A percentile compares a stretch with the other conserved stretches of the same genome.
These are phyloP conservation scores for Salix viminalis DNA, from an alignment of 345 rosid species.

Conservation along the genomic window DNA sequence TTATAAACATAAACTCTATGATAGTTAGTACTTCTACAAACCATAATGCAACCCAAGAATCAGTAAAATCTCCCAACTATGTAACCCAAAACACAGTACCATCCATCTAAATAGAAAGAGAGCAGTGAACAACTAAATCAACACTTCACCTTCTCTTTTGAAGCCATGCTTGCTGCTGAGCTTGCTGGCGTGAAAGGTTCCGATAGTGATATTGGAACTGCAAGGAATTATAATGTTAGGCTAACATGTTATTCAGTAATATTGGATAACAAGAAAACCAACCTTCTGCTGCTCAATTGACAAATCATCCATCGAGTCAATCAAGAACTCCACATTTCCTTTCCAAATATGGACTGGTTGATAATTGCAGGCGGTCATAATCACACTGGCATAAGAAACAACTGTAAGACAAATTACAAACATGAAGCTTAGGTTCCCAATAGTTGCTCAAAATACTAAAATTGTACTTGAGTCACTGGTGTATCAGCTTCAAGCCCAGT, in stretches of 20 bases:
- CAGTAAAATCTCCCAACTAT: background rate
- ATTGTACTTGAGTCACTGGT: constrained; percentile 75
- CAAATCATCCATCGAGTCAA: constrained; percentile 97
- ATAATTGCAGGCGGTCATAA: constrained; percentile 83
- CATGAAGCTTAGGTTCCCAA: background rate
- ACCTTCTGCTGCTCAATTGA: constrained; percentile 93
- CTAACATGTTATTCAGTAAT: background rate
- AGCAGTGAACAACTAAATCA: background rate
- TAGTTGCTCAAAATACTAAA: background rate
- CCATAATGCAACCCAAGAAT: background rate
- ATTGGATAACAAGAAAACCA: constrained; percentile 13
- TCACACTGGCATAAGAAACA: constrained; percentile 53
- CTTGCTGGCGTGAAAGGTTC: constrained; percentile 88
- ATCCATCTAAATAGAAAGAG: background rate
- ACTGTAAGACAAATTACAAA: background rate
- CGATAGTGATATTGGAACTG: constrained; percentile 91
- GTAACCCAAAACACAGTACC: background rate
- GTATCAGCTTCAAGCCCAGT: constrained; percentile 87
- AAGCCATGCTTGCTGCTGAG: constrained; percentile 97
- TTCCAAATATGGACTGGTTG: constrained; percentile 75
- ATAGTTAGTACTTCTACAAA: background rate
- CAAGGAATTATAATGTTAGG: constrained; percentile 11
- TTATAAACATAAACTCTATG: background rate
- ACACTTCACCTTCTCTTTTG: constrained; percentile 79
- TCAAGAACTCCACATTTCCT: constrained; percentile 93